Evolutionary conservation across 2,329 filamentous ascomycete species (phyloP).

Genomic region (Aspergillus neoniger): DNA sequence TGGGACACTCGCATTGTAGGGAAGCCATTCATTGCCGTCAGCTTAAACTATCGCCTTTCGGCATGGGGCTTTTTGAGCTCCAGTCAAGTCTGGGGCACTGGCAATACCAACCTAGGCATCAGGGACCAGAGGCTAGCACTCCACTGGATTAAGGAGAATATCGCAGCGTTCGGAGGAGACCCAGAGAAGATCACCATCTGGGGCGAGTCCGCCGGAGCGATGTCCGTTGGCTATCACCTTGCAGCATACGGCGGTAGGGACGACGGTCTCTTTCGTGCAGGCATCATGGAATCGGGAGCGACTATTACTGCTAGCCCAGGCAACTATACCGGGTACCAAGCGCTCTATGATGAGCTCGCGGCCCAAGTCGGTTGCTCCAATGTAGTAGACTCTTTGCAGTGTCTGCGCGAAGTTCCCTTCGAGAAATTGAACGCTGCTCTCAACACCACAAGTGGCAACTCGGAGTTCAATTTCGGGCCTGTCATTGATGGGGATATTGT

Average conservation of each 20-base stretch:
- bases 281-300: conserved; percentile 55
- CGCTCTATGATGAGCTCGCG: conserved; percentile 65
- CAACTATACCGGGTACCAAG: conserved; percentile 40
- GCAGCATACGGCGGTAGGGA: conserved; percentile 57
- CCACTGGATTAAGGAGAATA: conserved; percentile 42
- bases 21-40: conserved; percentile 57
- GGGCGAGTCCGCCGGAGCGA: conserved; percentile 60
- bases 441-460: conserved; percentile 41
- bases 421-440: conserved; percentile 59
- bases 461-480: conserved; percentile 41
- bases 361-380: conserved; percentile 60
- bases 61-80: conserved; percentile 57
- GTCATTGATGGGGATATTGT: conserved; percentile 61
- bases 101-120: conserved; percentile 60
- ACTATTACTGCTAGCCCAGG: conserved; percentile 49
- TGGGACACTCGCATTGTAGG: conserved; percentile 14
- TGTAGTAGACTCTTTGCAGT: conserved; percentile 61
- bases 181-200: conserved; percentile 47
- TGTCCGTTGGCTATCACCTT: conserved; percentile 54
- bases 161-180: conserved; percentile 38
- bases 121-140: conserved; percentile 41
- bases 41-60: conserved; percentile 56
- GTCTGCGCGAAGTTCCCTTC: conserved; percentile 64
- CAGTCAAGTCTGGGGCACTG: conserved; percentile 44
- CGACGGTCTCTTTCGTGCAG: conserved; percentile 56